Base-by-base conservation (phyloP, 257 asterid genomes). In the Scutellaria galericulata region DNA sequence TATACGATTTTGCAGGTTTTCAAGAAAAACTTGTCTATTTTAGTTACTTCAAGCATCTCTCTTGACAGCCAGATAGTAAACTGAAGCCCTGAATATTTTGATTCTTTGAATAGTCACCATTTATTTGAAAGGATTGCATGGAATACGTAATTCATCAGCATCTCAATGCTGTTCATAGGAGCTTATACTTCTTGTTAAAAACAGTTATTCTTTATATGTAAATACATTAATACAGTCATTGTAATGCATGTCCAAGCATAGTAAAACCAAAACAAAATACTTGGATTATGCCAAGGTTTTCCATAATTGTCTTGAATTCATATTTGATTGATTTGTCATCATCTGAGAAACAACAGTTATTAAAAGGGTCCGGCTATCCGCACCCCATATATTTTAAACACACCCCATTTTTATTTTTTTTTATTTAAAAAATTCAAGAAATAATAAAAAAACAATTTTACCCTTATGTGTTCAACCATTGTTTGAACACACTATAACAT, bases 1-100 rank as follows among this genome's bases (percentile, higher is more conserved):
- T 8, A 12, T 62, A 41, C 53, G 14, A 64, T 72, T 35, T 14
- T 58, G 80, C 83, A 88, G 97, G 93, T 89, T 75, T 83, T 84
- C 64, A 63, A 42, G 78, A 69, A 75, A 67, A 81, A 76, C 9
- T 50, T 91, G 80, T 77, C 87, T 54, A 27, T 89, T 58, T 63
- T 77, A 72, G 83, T 86, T 58, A 9, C 84, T 74, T 68, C 75
- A 68, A 80, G 80, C 64, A 57, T 68, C 58, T 64, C 71, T 73
- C 78, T 59, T 63, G 70, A 59, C 62, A 75, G 53, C 73, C 72
- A 9, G 81, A 53, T 53, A 51, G 55, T 71, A 55, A 54, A 15
- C 55, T 22, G 64, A 69, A 70, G 54, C 35, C 11, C 62, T 9
- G 31, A 41, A 47, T 67, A 61, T 42, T 39, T 41, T 31, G 37